phyloP scores from a whole-genome alignment of 2,329 filamentous ascomycete species.

The Nectriaceae sp. region DNA sequence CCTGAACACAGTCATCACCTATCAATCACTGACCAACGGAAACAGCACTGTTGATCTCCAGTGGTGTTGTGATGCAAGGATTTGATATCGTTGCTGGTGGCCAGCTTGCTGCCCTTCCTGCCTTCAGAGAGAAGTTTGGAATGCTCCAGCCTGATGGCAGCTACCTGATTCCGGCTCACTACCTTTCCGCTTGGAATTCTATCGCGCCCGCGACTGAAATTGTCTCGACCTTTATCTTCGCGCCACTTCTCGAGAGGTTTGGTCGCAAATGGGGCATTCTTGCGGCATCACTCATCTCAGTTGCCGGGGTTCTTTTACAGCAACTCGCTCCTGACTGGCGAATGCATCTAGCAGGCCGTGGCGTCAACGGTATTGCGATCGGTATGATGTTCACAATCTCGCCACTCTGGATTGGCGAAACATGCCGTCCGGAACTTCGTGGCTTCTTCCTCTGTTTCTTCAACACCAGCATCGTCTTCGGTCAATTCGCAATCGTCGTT shows the following conservation, averaged over 20 bases:
- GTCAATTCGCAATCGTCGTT: too few species aligned
- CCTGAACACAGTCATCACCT: not conserved
- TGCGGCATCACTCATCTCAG: too few species aligned
- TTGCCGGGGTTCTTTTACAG: too few species aligned
- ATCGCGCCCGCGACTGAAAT: constrained; percentile 31
- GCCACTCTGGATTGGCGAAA: too few species aligned
- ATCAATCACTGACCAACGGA: not conserved
- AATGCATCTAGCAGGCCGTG: too few species aligned
- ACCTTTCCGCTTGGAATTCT: constrained; percentile 32
- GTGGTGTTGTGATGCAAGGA: constrained; percentile 34
- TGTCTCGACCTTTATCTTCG: constrained; percentile 27
- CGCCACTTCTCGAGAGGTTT: constrained; percentile 33
- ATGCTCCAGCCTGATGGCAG: constrained; percentile 23
- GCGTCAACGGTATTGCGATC: too few species aligned
- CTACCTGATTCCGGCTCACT: constrained; percentile 31
- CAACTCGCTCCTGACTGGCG: too few species aligned
- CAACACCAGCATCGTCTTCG: too few species aligned
- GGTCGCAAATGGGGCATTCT: too few species aligned
- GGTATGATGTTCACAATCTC: too few species aligned
- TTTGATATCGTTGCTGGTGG: constrained; percentile 32
- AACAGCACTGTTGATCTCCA: constrained; percentile 30
- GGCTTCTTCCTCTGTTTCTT: too few species aligned
- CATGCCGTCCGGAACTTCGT: too few species aligned
- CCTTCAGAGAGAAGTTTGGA: constrained; percentile 30
- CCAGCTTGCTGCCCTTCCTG: constrained; percentile 32